Base-by-base conservation (phyloP, 129 eudicot species). In the Glebionis coronaria region DNA sequence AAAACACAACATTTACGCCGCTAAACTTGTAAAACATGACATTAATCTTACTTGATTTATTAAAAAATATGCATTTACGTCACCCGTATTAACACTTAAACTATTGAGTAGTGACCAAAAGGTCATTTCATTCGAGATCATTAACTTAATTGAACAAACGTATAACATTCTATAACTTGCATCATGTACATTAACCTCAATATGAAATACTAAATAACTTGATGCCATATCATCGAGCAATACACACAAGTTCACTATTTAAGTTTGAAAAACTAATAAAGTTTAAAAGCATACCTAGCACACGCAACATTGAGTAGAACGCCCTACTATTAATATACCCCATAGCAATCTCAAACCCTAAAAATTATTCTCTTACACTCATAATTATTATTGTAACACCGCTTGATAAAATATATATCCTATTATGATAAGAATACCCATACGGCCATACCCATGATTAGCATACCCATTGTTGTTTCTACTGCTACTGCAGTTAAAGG, bases 221-320 rank as follows among this genome's bases (percentile, higher is more conserved):
- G n/a, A n/a, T n/a, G n/a, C n/a, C n/a, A n/a, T n/a, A n/a, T n/a
- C n/a, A n/a, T n/a, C n/a, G n/a, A n/a, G n/a, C n/a, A n/a, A n/a
- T n/a, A n/a, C n/a, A n/a, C n/a, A n/a, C n/a, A n/a, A n/a, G 19
- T 10, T 29, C 38, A 29, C 38, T 29, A 29, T 50, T 20, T 3
- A 50, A n/a, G 2, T 50, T 50, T 4, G 38, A 29, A 29, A 29
- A 29, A 50, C 20, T n/a, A 3, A 52, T 1, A 21, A 0, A 23
- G 25, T 3, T 18, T 12, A 21, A 6, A 12, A 49, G 5, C 0
- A 54, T 83, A 92, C 98, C 98, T 88, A 13, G 85, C 79, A 70
- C 88, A 80, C 0, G 98, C 82, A 18, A 85, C 81, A 78, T 92
- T 70, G 70, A 85, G 91, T 69, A 88, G 91, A 61, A 88, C 1